Evolutionary conservation across 495 filamentous ascomycete genomes (phyloP), one percentile per base, ranked within the genome.

Genomic region (Daldinia grandis): DNA sequence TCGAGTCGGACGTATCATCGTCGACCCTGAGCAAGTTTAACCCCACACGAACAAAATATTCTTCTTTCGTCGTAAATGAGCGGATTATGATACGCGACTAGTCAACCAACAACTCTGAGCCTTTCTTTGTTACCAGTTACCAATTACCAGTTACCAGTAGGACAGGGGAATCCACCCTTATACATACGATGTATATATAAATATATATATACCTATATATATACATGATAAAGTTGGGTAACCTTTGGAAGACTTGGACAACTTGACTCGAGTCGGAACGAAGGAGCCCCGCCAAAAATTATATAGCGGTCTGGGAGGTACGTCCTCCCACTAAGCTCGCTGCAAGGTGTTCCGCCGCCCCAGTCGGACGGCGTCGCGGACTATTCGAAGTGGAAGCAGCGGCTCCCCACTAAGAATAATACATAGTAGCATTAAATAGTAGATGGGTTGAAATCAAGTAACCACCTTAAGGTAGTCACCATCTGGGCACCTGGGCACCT

Each of bases 221-320:
- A 53, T 56, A 56, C 30, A 56, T 55, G 31, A 3, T 35, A 57
- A 57, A 72, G 53, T 64, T 58, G 53, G 42, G 63, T 51, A 67
- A 67, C 53, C 33, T 61, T 61, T n/a, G 56, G 44, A 62, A 49
- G 35, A 70, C 68, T 66, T 47, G n/a, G 31, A 21, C 24, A 51
- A 27, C 7, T 44, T 66, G 63, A 71, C 68, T 71, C 69, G 69
- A 68, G 50, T 60, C 64, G 69, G 59, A 72, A 67, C 31, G 58
- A 54, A 63, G 63, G 58, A 67, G 69, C 69, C 69, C 69, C 69
- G 64, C 69, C 50, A 44, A 63, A 62, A 53, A 50, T 28, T 49
- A 53, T 15, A 66, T 62, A 58, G 65, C 58, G 58, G 51, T 56
- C 65, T 68, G 27, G 51, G 8, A 37, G 28, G 56, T 30, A 40